These are phyloP conservation scores for Candida manassasensis DNA, from an alignment of 805 yeast genomes.

Conservation along the genomic window DNA sequence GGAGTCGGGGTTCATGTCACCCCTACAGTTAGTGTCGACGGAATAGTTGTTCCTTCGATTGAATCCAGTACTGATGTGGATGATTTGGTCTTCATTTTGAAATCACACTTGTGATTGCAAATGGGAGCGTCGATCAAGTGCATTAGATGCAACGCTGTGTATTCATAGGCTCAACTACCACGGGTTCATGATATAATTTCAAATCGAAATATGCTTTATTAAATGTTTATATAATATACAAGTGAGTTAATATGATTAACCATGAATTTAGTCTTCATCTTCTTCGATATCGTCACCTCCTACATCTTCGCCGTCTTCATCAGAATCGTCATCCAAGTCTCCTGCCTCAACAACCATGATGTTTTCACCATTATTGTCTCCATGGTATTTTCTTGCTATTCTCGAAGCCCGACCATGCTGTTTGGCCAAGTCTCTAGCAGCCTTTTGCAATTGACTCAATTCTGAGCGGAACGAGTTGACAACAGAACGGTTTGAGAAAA, in stretches of 20 bases:
- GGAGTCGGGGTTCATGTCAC: conserved; percentile 81
- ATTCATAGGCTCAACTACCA: too few species aligned
- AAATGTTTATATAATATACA: conserved; percentile 4
- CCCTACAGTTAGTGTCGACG: conserved; percentile 72
- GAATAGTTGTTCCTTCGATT: conserved; percentile 52
- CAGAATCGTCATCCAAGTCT: conserved; percentile 51
- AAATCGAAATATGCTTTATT: conserved; percentile 3
- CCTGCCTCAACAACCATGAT: conserved; percentile 62
- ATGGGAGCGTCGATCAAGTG: too few species aligned
- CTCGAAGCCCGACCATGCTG: conserved; percentile 60
- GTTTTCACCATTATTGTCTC: conserved; percentile 44
- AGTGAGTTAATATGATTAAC: conserved; percentile 1
- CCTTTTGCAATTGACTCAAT: conserved; percentile 47
- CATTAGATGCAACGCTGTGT: too few species aligned
- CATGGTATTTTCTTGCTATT: conserved; percentile 66
- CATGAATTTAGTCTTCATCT: conserved; percentile 10
- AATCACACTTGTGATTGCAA: conserved; percentile 15
- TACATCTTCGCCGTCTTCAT: conserved; percentile 43
- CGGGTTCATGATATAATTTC: too few species aligned
- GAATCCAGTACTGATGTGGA: conserved; percentile 58
- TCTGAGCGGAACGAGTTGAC: conserved; percentile 63
- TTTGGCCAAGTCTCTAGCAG: conserved; percentile 56
- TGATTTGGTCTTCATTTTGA: conserved; percentile 38
- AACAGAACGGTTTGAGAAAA: conserved; percentile 75
- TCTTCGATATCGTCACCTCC: conserved; percentile 20